Conservation (phyloP, 495 filamentous ascomycete genomes). For the Rusavskia elegans region DNA sequence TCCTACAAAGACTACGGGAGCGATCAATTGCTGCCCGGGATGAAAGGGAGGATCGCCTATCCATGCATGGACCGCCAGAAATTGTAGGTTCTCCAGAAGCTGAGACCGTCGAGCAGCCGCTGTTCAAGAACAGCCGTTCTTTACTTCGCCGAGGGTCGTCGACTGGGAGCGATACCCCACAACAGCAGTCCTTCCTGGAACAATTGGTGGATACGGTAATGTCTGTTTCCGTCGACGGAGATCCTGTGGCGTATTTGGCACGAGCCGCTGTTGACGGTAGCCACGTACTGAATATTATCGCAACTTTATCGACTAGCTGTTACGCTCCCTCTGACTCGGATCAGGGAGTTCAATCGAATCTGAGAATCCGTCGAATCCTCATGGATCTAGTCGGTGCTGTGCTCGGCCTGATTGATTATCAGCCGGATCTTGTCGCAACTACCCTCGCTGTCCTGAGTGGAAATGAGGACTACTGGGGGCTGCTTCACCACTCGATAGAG, state of each 20-base stretch:
- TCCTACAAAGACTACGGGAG: slow-evolving; percentile 51
- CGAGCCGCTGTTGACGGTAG: slow-evolving; percentile 35
- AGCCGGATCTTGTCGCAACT: slow-evolving; percentile 44
- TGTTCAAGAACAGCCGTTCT: not conserved
- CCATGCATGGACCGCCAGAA: slow-evolving; percentile 40
- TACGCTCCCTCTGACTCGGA: slow-evolving; percentile 28
- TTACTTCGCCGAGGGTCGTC: slow-evolving; percentile 8
- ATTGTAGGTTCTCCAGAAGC: slow-evolving; percentile 12
- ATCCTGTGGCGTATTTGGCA: slow-evolving; percentile 32
- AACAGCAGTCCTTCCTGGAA: slow-evolving; percentile 32
- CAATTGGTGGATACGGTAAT: slow-evolving; percentile 32
- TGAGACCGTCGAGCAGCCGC: slow-evolving; percentile 13
- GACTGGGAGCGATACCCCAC: slow-evolving; percentile 19
- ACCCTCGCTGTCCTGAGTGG: slow-evolving; percentile 43
- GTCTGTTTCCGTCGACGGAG: slow-evolving; percentile 25
- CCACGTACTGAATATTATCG: slow-evolving; percentile 46
- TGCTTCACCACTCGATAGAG: slow-evolving; percentile 17
- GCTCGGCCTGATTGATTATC: slow-evolving; percentile 44
- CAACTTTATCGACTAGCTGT: slow-evolving; percentile 33
- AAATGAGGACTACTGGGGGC: slow-evolving; percentile 37
- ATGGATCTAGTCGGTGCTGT: slow-evolving; percentile 48
- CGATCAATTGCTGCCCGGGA: slow-evolving; percentile 41
- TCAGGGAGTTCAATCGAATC: slow-evolving; percentile 28
- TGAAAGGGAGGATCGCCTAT: slow-evolving; percentile 43
- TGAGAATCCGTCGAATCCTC: slow-evolving; percentile 40